Conservation (phyloP, 352 stramenopile genomes). For the Phytophthora ohioensis region DNA sequence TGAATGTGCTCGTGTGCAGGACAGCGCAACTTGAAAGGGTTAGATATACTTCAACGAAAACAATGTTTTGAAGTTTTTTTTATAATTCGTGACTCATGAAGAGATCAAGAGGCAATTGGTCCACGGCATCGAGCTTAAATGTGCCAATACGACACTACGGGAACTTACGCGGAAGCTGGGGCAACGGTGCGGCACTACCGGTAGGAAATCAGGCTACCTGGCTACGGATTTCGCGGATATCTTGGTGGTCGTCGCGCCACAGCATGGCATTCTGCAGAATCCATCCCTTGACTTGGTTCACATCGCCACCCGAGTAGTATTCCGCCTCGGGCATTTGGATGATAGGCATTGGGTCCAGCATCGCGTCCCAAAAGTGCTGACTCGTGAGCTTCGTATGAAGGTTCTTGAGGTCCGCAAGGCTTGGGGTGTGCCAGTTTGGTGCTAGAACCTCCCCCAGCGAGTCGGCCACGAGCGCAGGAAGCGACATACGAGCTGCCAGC, state of each 20-base stretch:
- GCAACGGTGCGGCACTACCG: too few species aligned
- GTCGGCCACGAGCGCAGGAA: not conserved
- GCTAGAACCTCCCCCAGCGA: not conserved
- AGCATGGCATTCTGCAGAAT: not conserved
- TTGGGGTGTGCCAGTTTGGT: not conserved
- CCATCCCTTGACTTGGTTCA: not conserved
- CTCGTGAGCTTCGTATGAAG: not conserved
- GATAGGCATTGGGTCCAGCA: not conserved
- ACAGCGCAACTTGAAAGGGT: too few species aligned
- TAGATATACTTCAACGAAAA: too few species aligned
- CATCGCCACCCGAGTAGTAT: not conserved
- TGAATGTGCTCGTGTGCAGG: too few species aligned
- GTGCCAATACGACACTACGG: too few species aligned
- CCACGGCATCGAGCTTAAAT: too few species aligned
- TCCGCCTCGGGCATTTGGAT: not conserved
- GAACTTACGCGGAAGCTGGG: too few species aligned
- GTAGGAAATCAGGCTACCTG: not conserved
- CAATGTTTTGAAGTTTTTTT: too few species aligned
- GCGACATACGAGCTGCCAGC: not conserved
- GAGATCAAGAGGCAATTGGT: too few species aligned
- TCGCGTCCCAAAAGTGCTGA: not conserved
- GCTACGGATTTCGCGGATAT: not conserved
- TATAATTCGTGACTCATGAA: too few species aligned
- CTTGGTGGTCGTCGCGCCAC: not conserved
- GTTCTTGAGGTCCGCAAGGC: not conserved